These are phyloP conservation scores for Triadica sebifera DNA, from an alignment of 345 rosid species.

Conservation along the genomic window DNA sequence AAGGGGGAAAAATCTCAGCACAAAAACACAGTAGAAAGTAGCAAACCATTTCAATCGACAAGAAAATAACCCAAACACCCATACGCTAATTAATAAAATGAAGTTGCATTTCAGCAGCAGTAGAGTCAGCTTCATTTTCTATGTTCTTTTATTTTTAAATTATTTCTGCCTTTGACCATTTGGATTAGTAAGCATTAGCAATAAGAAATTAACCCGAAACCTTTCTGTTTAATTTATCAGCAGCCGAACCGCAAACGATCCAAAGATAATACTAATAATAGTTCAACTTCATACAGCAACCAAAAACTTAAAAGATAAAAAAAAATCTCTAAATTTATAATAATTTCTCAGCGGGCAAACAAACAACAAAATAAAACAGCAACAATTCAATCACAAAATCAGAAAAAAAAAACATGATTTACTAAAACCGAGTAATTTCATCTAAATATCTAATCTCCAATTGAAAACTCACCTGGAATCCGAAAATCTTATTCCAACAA, in stretches of 20 bases:
- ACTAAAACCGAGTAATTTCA: not conserved
- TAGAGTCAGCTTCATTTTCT: not conserved
- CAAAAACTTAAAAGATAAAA: not conserved
- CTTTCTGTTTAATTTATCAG: not conserved
- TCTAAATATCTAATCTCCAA: constrained; percentile 1
- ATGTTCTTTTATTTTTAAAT: not conserved
- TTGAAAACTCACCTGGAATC: constrained; percentile 35
- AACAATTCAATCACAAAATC: constrained; percentile 7
- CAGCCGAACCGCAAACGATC: not conserved
- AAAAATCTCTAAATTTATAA: constrained; percentile 2
- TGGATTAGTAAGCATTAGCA: not conserved
- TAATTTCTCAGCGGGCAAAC: constrained; percentile 25
- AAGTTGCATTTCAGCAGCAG: not conserved
- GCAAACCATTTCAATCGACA: not conserved
- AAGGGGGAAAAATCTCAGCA: not conserved
- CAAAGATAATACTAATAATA: not conserved
- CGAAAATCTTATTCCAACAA: constrained; percentile 20
- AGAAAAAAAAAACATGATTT: not conserved
- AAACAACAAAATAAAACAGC: not conserved
- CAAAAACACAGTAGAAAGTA: not conserved
- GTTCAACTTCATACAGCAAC: not conserved
- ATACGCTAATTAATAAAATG: not conserved
- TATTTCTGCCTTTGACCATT: not conserved
- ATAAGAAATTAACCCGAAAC: not conserved
- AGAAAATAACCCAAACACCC: not conserved